phyloP scores from a whole-genome alignment of 2,329 filamentous ascomycete species.

The Myriosclerotinia duriaeana region DNA sequence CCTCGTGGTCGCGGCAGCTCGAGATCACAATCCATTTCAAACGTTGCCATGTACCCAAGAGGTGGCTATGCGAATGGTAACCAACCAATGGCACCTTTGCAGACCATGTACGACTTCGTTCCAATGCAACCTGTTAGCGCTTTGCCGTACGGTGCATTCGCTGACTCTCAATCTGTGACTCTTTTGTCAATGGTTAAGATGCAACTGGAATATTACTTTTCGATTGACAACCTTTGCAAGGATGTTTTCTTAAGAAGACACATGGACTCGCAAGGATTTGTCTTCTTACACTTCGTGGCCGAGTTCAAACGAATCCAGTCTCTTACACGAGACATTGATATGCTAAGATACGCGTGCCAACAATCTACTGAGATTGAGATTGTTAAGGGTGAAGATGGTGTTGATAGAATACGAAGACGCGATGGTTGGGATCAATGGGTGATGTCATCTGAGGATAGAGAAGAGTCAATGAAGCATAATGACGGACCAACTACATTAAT shows the following conservation, averaged over 20 bases:
- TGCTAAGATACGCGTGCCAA: conserved; percentile 73
- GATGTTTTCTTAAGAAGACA: conserved; percentile 83
- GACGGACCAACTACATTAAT: conserved; percentile 57
- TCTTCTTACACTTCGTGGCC: conserved; percentile 74
- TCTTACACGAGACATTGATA: conserved; percentile 68
- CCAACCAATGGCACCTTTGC: conserved; percentile 45
- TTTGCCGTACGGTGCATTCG: conserved; percentile 56
- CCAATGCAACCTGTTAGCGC: conserved; percentile 57
- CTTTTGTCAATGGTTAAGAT: conserved; percentile 44
- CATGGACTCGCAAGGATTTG: conserved; percentile 96
- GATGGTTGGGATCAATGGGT: conserved; percentile 82
- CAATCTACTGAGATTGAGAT: conserved; percentile 73
- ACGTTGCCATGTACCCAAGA: conserved; percentile 51
- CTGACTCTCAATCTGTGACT: conserved; percentile 54
- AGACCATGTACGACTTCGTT: conserved; percentile 58
- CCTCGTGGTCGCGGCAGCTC: conserved; percentile 50
- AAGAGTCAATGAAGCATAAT: conserved; percentile 71
- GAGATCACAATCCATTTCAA: conserved; percentile 62
- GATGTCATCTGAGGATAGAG: conserved; percentile 67
- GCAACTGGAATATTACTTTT: conserved; percentile 91
- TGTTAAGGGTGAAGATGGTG: conserved; percentile 69
- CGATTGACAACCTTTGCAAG: conserved; percentile 90
- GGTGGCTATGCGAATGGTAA: conserved; percentile 40
- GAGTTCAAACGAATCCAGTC: conserved; percentile 82
- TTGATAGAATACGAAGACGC: conserved; percentile 73